Evolutionary conservation across 2,329 filamentous ascomycete genomes (phyloP), one percentile per base, ranked within the genome.

Genomic region (Cladosporium sp.): DNA sequence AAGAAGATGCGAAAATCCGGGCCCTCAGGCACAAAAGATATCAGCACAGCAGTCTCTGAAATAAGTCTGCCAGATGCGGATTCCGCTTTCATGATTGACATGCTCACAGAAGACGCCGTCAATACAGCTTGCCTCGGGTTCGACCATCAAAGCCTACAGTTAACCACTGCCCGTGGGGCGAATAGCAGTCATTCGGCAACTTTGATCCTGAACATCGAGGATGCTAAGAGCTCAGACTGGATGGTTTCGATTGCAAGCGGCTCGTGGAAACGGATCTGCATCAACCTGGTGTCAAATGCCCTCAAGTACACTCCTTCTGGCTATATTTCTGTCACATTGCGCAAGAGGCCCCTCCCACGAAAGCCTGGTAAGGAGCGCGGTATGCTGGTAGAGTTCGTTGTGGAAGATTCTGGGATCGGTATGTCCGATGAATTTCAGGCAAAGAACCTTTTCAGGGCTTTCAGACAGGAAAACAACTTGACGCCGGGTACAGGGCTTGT

Each of bases 321-420:
- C 0, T 78, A 75, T 43, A 80, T 84, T 63, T 68, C 72, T 8
- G 69, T 82, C 5, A 69, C 69, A 0, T 60, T 76, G 5, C 59
- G 26, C 5, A 64, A 64, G 56, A 48, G 49, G 18, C 26, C 10
- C 36, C 21, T 34, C 1, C 23, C 30, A n/a, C 16, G n/a, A 3
- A 53, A 39, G 30, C n/a, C 46, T 16, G 26, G 32, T 10, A 30
- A 34, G 11, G 18, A 23, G 11, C 39, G 13, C 1, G 32, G 13
- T 18, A n/a, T 28, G 10, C 46, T 51, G 23, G 48, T 62, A 13
- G 58, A 53, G 13, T 23, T 62, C 3, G 16, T 39, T 7, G 58
- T 91, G 0, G 79, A 80, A 0, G 89, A 92, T 69, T 89, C 88
- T 0, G 89, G 89, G 0, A 82, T 82, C 39, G 89, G 89, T 1